Base-by-base conservation (phyloP, 1,284 basidiomycete species). In the Cystobasidiaceae sp. region DNA sequence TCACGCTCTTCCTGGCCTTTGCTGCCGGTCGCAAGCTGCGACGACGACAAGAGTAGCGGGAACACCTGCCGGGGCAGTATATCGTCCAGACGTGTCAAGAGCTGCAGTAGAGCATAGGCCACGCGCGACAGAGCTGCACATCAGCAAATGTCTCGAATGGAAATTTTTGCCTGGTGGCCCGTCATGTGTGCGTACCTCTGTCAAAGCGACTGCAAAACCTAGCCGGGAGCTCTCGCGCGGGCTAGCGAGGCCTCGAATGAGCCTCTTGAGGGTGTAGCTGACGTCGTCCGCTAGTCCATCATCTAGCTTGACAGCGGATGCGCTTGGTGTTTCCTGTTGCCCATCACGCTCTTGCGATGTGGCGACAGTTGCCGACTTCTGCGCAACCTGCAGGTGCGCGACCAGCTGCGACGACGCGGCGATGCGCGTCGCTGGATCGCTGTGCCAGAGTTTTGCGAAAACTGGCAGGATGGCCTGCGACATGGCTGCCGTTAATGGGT, bases 121-220 rank as follows among this genome's bases (percentile, higher is more conserved):
- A 4, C 3, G 49, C 28, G 34, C 17, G 21, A n/a, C 19, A 54
- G 51, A 13, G n/a, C 37, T n/a, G 37, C n/a, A 39, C 37, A 28
- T 56, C 37, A 56, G 39, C 56, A 44, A 59, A 37, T 37, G 56
- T 44, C 56, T 44, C 43, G 15, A 1, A 8, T 4, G 56, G 45
- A 59, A 66, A 43, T 23, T 32, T 49, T 56, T 56, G 39, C 39
- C 54, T 25, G 11, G 37, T n/a, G n/a, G 11, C 11, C n/a, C 4
- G 28, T 23, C 37, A 39, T 19, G 28, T 60, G 30, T 17, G 80
- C 85, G 70, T 73, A 93, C 92, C 82, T 97, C 93, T 0, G 94
- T 93, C 70, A 98, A 80, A 19, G 93, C 91, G 45, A 97, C 93
- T 7, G 93, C 90, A 75, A 97, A 98, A 13, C 94, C 94, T 34